phyloP scores from a whole-genome alignment of 2,329 filamentous ascomycete genomes.

The Rhynchosporium graminicola region DNA sequence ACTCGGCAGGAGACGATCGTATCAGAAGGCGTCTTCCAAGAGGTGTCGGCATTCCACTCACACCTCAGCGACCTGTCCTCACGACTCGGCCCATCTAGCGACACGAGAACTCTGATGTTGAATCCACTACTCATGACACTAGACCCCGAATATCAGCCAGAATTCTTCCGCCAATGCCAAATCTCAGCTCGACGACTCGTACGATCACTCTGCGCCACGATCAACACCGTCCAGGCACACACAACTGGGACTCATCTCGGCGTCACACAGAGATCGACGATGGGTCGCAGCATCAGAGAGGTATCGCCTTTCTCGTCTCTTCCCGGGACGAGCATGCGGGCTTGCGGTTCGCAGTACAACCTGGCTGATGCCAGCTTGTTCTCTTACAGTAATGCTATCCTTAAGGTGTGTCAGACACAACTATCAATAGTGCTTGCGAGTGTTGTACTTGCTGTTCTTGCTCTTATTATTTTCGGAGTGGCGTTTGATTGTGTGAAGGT shows the following conservation, averaged over 20 bases:
- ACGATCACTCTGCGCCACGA: constrained; percentile 20
- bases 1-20: not conserved
- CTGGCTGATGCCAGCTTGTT: not conserved
- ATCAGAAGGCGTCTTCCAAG: not conserved
- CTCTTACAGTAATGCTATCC: constrained; percentile 5
- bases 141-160: constrained; percentile 11
- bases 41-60: constrained; percentile 1
- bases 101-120: not conserved
- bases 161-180: constrained; percentile 20
- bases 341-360: not conserved
- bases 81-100: not conserved
- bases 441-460: constrained; percentile 7
- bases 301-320: not conserved
- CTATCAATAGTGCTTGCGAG: no score
- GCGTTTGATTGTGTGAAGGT: not conserved
- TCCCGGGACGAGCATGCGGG: constrained; percentile 14
- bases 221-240: constrained; percentile 14
- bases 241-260: constrained; percentile 5
- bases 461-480: constrained; percentile 2
- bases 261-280: constrained; percentile 11
- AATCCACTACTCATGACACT: constrained; percentile 13
- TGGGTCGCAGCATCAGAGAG: constrained; percentile 16
- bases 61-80: constrained; percentile 11
- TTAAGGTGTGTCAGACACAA: not conserved
- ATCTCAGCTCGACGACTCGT: constrained; percentile 12